Evolutionary conservation across 306 rosid species (phyloP), one percentile per base, ranked within the genome.

Genomic region (Myrica gale): DNA sequence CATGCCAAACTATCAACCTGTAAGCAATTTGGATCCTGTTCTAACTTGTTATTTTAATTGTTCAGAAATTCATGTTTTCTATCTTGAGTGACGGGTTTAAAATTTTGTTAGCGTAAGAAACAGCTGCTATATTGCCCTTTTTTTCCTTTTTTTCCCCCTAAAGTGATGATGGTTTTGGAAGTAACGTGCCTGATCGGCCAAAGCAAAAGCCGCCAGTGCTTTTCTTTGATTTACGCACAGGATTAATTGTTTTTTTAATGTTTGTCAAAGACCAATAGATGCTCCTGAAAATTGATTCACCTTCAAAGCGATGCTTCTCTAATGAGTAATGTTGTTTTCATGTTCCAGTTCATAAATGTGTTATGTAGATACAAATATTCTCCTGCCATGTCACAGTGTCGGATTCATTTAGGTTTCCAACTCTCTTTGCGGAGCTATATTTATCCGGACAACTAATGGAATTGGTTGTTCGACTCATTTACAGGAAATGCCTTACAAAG

Each of bases 401-500:
- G 68, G 68, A 61, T 1, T 32, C 37, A 32, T 32, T 32, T 32
- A 32, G 37, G 37, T 32, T 32, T 32, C 37, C 37, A 32, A 32
- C 37, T 32, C 37, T 32, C 3, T 32, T 32, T 32, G 37, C 37
- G 37, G 37, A 32, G 37, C 37, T 8, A 15, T 67, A 42, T 68
- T 20, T 60, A 7, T 2, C 13, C 32, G 4, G 20, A 54, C 39
- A 61, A 53, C 47, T 80, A 26, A 52, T 62, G 26, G 19, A 56
- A 21, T 53, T 54, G 72, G 57, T n/a, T 39, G 45, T 42, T 66
- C 42, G 2, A 42, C 47, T 67, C 39, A 2, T 32, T 73, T 74
- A 70, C 91, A 95, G 98, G 98, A 95, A 80, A 88, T 89, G 77
- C 92, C 88, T 5, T 90, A 88, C 74, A 90, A 89, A 79, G 96